A percentile compares a stretch with the other conserved stretches of the same genome.
Evolutionary conservation across 2,329 filamentous ascomycete species (phyloP).

Genomic region (Paecilomyces sp.): DNA sequence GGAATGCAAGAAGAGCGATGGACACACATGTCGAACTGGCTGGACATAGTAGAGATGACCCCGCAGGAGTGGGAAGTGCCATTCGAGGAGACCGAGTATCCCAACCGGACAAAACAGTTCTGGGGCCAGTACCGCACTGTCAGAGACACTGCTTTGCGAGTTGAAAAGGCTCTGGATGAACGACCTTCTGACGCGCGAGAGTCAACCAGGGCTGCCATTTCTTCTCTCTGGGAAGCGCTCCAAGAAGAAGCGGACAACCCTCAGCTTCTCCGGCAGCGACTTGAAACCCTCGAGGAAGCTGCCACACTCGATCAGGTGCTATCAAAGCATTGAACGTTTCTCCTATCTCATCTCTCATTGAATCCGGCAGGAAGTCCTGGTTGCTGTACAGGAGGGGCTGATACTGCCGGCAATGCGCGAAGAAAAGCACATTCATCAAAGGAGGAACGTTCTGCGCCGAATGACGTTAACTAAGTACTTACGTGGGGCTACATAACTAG

Average conservation of each 20-base stretch:
- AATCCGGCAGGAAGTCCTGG: background rate
- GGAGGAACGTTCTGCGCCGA: no score
- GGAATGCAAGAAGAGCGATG: constrained; percentile 17
- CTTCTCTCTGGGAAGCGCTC: constrained; percentile 6
- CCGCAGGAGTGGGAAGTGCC: constrained; percentile 15
- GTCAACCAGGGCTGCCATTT: constrained; percentile 13
- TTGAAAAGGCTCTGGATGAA: background rate
- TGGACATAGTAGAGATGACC: constrained; percentile 14
- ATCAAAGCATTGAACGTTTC: background rate
- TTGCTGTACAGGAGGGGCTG: no score
- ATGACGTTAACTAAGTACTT: no score
- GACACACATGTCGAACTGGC: constrained; percentile 18
- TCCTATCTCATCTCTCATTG: background rate
- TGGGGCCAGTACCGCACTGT: constrained; percentile 13
- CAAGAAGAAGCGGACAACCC: background rate
- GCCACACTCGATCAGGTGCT: background rate
- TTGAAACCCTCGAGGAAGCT: background rate
- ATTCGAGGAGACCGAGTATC: constrained; percentile 15
- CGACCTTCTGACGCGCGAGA: constrained; percentile 7
- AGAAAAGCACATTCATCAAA: no score
- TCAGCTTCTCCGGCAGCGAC: background rate
- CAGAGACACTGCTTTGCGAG: constrained; percentile 7
- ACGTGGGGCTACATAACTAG: no score
- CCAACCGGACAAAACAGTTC: constrained; percentile 10
- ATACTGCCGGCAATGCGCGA: no score